phyloP scores from a whole-genome alignment of 176 grass and related monocot species.

The Triticum aestivum region IWGSC_CS_RefSeq_v2.1 NC_057804.1:133605531-133606030 shows the following conservation, averaged over 20 bases:
- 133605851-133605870: constrained; percentile 48
- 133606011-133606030: not conserved
- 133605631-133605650: not conserved
- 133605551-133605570: constrained; percentile 12
- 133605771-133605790: constrained; percentile 57
- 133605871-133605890: constrained; percentile 84
- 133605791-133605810: constrained; percentile 40
- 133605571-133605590: constrained; percentile 26
- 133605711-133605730: not conserved
- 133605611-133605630: constrained; percentile 17
- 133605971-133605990: constrained; percentile 8
- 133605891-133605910: constrained; percentile 73
- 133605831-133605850: constrained; percentile 49
- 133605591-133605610: not conserved
- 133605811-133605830: constrained; percentile 24
- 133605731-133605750: constrained; percentile 67
- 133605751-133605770: constrained; percentile 69
- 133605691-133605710: not conserved
- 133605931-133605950: not conserved
- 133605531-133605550: constrained; percentile 64
- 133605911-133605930: not conserved
- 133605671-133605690: not conserved
- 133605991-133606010: not conserved
- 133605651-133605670: not conserved
- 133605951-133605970: not conserved